Percentiles rank a stretch among this genome's conserved stretches.
phyloP scores from a whole-genome alignment of 306 rosid species.

The Psophocarpus tetragonolobus region DNA sequence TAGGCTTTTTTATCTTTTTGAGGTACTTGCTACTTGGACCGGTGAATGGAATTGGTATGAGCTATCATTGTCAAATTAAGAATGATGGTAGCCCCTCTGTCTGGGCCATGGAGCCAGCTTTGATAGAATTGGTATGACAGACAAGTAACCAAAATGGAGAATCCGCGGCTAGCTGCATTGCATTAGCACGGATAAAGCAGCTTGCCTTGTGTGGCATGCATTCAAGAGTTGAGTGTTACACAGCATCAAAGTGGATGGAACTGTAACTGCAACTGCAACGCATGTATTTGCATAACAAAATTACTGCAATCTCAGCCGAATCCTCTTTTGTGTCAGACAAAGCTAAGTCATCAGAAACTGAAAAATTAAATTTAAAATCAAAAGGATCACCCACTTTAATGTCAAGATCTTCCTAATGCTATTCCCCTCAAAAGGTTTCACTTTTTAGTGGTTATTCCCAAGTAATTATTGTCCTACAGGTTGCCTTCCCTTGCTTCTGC shows the following conservation, averaged over 20 bases:
- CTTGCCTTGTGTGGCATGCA: slow-evolving; percentile 22
- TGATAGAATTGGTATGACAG: slow-evolving; percentile 39
- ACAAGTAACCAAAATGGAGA: slow-evolving; percentile 41
- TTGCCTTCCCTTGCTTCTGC: background rate
- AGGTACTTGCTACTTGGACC: background rate
- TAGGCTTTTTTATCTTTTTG: background rate
- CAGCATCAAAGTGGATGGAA: slow-evolving; percentile 29
- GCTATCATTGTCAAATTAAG: slow-evolving; percentile 38
- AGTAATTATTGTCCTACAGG: background rate
- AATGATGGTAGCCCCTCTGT: slow-evolving; percentile 29
- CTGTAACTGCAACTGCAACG: slow-evolving; percentile 34
- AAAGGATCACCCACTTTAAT: slow-evolving; percentile 25
- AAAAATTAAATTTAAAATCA: background rate
- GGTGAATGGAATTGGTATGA: slow-evolving; percentile 29
- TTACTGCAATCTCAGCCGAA: slow-evolving; percentile 29
- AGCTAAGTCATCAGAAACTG: slow-evolving; percentile 47
- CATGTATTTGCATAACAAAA: slow-evolving; percentile 19
- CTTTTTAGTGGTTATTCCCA: background rate
- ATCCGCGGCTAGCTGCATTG: slow-evolving; percentile 27
- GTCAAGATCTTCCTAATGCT: slow-evolving; percentile 34
- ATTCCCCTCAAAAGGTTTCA: slow-evolving; percentile 34
- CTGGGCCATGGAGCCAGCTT: slow-evolving; percentile 36
- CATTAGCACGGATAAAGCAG: slow-evolving; percentile 34
- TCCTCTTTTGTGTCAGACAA: slow-evolving; percentile 44
- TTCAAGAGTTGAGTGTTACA: slow-evolving; percentile 20